Evolutionary conservation across 139 green algal genomes (phyloP), one percentile per base, ranked within the genome.

Genomic region (Chlamydomonas schloesseri): DNA sequence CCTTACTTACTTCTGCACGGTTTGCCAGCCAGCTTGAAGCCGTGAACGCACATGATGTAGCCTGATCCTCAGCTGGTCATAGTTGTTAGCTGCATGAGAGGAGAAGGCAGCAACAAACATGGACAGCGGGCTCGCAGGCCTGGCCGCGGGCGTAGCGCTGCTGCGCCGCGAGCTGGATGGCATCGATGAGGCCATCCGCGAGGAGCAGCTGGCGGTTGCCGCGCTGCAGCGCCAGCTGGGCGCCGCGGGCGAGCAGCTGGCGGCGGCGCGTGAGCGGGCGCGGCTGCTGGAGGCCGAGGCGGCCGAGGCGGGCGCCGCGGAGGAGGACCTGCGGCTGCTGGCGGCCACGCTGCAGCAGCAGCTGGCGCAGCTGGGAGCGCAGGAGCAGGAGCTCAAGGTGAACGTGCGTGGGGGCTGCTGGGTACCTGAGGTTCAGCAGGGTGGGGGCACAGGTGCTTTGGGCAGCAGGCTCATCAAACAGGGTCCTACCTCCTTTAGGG

Each of bases 111-210:
- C 33, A 1, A n/a, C n/a, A 13, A 17, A 1, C 33, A 29, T 29
- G 33, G 18, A 81, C 50, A 18, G 78, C 76, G 58, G 57, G 70
- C n/a, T 29, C 76, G 24, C 69, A 71, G 50, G 34, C 23, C 67
- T 87, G 36, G 78, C 70, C 2, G 46, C 60, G 8, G 82, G 64
- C 60, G 82, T 81, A 10, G 70, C 64, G 29, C 18, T 82, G 28
- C 58, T 80, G 29, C 58, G 72, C 1, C 47, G 29, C 10, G 72
- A 75, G 42, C 73, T 81, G 2, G 71, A 82, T 29, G 64, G 34
- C 36, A 83, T 86, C 34, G 68, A 87, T 73, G 76, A 78, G n/a
- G 60, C 79, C 28, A 83, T 81, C 60, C 58, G 86, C 23, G n/a
- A 55, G 42, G 70, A 75, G 67, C 79, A 75, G 29, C 26, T 82